Conservation (phyloP, 495 filamentous ascomycete genomes). For the Penicillium canescens region DNA sequence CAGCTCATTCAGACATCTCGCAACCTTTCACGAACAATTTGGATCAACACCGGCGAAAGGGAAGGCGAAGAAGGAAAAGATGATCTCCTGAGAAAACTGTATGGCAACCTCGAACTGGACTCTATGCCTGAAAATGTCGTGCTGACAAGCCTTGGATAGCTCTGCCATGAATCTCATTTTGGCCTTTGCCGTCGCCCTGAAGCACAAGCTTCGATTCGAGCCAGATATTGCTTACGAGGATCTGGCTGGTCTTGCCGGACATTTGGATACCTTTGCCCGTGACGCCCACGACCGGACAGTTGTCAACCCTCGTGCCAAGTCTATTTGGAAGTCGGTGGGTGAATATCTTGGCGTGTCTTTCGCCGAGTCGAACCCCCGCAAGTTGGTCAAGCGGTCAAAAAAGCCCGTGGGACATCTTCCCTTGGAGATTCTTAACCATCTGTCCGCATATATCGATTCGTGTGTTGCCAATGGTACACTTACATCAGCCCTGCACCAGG, state of each 20-base stretch:
- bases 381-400: constrained; percentile 64
- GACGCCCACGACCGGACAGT: constrained; percentile 56
- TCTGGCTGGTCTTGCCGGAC: constrained; percentile 50
- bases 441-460: constrained; percentile 66
- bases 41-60: constrained; percentile 71
- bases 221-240: constrained; percentile 73
- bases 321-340: constrained; percentile 61
- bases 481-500: constrained; percentile 42
- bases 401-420: constrained; percentile 73
- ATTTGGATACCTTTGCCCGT: constrained; percentile 61
- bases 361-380: constrained; percentile 70
- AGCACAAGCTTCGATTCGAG: constrained; percentile 87
- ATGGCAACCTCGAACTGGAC: constrained; percentile 11
- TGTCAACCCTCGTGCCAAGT: constrained; percentile 43
- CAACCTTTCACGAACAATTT: constrained; percentile 74
- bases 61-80: constrained; percentile 61
- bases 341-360: constrained; percentile 72
- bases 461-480: constrained; percentile 57
- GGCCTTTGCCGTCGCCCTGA: constrained; percentile 73
- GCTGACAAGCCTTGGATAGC: constrained; percentile 31
- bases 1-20: constrained; percentile 70
- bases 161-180: constrained; percentile 80
- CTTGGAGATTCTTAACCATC: constrained; percentile 72
- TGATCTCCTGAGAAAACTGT: constrained; percentile 72
- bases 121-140: not conserved